Evolutionary conservation across 208 protist genomes (phyloP).

Genomic region (Naegleria lovaniensis): DNA sequence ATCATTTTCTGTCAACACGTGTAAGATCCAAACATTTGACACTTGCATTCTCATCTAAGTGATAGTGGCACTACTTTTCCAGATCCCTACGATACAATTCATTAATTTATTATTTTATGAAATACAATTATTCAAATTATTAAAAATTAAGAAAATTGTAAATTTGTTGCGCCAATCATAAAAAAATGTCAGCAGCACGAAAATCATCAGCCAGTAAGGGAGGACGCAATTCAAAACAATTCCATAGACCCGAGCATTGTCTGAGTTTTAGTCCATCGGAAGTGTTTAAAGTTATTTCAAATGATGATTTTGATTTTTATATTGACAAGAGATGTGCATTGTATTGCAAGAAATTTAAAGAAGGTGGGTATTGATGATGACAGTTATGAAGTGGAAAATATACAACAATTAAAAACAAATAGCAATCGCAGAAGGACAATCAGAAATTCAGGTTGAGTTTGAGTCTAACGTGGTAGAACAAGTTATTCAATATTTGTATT

Average conservation of each 20-base stretch:
- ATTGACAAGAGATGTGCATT: background rate
- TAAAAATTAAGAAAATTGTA: no score
- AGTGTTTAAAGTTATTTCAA: background rate
- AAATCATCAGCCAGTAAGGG: background rate
- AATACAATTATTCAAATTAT: no score
- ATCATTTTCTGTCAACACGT: no score
- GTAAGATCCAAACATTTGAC: no score
- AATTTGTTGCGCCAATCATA: background rate
- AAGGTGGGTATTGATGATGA: background rate
- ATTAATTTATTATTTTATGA: no score
- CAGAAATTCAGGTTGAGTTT: background rate
- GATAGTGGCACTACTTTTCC: no score
- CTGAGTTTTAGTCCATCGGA: background rate
- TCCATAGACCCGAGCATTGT: background rate
- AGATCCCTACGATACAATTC: no score
- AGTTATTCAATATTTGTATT: slow-evolving; percentile 26
- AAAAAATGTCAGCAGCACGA: background rate
- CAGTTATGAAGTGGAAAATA: background rate
- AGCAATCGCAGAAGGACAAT: background rate
- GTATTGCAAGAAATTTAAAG: background rate
- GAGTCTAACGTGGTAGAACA: background rate
- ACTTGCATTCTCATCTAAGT: no score
- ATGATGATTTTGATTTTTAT: background rate
- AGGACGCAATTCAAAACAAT: background rate
- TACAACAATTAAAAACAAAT: background rate